Conservation (phyloP, 73 alveolate species). For the Paramecium caudatum region DNA sequence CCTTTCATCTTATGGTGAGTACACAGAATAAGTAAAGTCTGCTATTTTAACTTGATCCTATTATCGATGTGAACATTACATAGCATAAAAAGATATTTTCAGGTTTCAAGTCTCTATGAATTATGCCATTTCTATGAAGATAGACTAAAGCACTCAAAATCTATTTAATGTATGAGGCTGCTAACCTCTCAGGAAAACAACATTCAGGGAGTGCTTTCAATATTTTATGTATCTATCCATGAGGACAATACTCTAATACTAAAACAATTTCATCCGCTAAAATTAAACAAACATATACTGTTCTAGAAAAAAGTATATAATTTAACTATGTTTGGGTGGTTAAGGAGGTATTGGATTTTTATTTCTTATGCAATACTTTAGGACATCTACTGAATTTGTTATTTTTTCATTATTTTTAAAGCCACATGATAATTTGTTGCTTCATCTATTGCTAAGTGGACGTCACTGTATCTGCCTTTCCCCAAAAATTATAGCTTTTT, state of each 20-base stretch:
- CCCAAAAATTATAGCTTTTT: conserved; percentile 32
- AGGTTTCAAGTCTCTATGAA: conserved; percentile 73
- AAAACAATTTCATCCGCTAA: conserved; percentile 19
- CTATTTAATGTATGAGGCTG: neutral
- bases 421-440: conserved; percentile 33
- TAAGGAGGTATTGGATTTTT: conserved; percentile 8
- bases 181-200: conserved; percentile 5
- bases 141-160: conserved; percentile 22
- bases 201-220: conserved; percentile 25
- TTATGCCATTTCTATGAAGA: conserved; percentile 70
- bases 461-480: conserved; percentile 4
- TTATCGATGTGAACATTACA: neutral
- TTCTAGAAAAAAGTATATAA: conserved; percentile 24
- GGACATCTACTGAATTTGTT: conserved; percentile 1
- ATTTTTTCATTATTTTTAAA: conserved; percentile 41
- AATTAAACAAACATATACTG: neutral
- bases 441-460: conserved; percentile 18
- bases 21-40: conserved; percentile 64
- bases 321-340: conserved; percentile 47
- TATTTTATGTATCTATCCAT: conserved; percentile 28
- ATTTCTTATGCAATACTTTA: conserved; percentile 8
- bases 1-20: conserved; percentile 58
- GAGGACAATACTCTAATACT: conserved; percentile 40
- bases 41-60: conserved; percentile 62
- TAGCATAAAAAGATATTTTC: conserved; percentile 63